Base-by-base conservation (phyloP, 306 rosid species). In the Boehmeria nivea region DNA sequence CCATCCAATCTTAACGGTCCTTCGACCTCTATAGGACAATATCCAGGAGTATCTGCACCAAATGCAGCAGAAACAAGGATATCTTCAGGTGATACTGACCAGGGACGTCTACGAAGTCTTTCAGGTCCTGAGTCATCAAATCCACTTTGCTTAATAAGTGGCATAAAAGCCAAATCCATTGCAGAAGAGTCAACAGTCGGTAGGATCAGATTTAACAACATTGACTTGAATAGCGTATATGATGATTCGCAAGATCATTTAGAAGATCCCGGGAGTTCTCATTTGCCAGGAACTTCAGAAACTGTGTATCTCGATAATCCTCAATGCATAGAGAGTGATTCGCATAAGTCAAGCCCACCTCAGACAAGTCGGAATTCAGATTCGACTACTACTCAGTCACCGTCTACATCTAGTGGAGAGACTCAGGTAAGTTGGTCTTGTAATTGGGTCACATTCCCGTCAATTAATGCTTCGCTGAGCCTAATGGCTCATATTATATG, bases 341-440 rank as follows among this genome's bases (percentile, higher is more conserved):
- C 71, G 63, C 77, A 68, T 45, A 80, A 75, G 85, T 75, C 87
- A 40, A 82, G 83, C 59, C 78, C 81, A 19, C 79, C 87, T 26
- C 90, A 75, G 64, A 70, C 85, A 57, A 82, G 88, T 70, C 60
- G 70, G 63, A 81, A 77, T 59, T 83, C 90, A 20, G 78, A 80
- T 72, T 77, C 90, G 63, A 71, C 85, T 58, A 72, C 89, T 70
- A 27, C 84, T 18, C 84, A 68, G 63, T 81, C 94, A 43, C 94
- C 89, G 34, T 82, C 84, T 58, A 82, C 73, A 72, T 83, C 87
- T 37, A 76, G 85, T 36, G 90, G 90, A 63, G 95, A 86, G 48
- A 85, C 76, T 64, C 95, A 70, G 85, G 95, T 86, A 70, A 54
- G 54, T 28, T 65, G 23, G 39, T 59, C n/a, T n/a, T n/a, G n/a